Base-by-base conservation (phyloP, 2,329 filamentous ascomycete species). In the Blastomyces gilchristii region DNA sequence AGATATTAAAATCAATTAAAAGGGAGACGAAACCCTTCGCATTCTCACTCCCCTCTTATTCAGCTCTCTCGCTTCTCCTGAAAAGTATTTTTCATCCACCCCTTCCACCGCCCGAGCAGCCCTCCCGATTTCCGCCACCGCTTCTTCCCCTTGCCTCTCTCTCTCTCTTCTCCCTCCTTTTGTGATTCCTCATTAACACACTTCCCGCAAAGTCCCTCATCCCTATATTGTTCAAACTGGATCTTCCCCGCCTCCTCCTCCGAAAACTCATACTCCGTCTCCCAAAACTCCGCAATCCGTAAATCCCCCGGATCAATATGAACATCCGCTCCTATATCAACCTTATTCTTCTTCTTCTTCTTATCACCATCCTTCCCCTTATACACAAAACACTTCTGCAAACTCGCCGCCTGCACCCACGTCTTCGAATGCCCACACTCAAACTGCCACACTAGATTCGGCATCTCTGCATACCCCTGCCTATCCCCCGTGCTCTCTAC, bases 251-350 rank as follows among this genome's bases (percentile, higher is more conserved):
- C 18, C 53, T 41, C 53, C n/a, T 57, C 53, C n/a, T 22, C 31
- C n/a, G 53, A 57, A 57, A 22, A 57, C 53, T 18, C 18, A 22
- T 22, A 57, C 31, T 57, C 34, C 34, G 34, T 57, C 53, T 39
- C 53, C 53, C 53, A 57, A n/a, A 39, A 57, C 45, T 54, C 47
- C 37, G 28, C 59, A 52, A 61, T 54, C 43, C 50, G 45, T 11
- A 39, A 28, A 47, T 43, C 59, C n/a, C 34, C 57, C 41, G 14
- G 16, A 22, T 58, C 34, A 60, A 52, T 49, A 2, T 14, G 4
- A n/a, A 22, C 25, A 25, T 49, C 3, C 57, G 12, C 25, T 9
- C n/a, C 8, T 5, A 34, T 28, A 41, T 43, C 34, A 58, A 39
- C 2, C 22, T 5, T 22, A 11, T 58, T 22, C n/a, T 45, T 22